Percentiles rank a stretch among this genome's conserved stretches.
phyloP scores from a whole-genome alignment of 2,329 filamentous ascomycete genomes.

The Penicillium janthinellum region DNA sequence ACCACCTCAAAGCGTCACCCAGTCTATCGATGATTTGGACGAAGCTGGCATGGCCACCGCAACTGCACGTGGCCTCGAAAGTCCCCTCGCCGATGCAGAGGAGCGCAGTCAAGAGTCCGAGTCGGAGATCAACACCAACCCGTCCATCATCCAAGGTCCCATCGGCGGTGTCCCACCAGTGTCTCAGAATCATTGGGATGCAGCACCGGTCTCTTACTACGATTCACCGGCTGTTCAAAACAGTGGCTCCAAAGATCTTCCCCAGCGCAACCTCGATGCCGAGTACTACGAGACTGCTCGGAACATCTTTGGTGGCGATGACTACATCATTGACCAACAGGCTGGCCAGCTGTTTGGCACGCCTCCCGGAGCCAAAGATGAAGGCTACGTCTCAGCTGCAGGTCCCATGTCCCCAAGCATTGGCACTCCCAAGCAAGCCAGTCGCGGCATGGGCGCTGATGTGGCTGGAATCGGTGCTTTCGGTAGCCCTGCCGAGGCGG shows the following conservation, averaged over 20 bases:
- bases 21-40: slow-evolving; percentile 48
- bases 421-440: slow-evolving; percentile 49
- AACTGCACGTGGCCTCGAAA: slow-evolving; percentile 66
- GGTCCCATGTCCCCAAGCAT: slow-evolving; percentile 57
- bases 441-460: slow-evolving; percentile 56
- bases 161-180: slow-evolving; percentile 59
- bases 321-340: slow-evolving; percentile 43
- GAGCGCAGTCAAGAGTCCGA: slow-evolving; percentile 57
- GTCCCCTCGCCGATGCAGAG: slow-evolving; percentile 77
- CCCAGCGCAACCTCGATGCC: slow-evolving; percentile 58
- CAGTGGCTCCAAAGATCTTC: slow-evolving; percentile 58
- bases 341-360: slow-evolving; percentile 48
- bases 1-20: slow-evolving; percentile 57
- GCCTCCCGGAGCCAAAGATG: slow-evolving; percentile 70
- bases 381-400: slow-evolving; percentile 85
- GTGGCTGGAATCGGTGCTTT: slow-evolving; percentile 54
- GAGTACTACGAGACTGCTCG: slow-evolving; percentile 62
- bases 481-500: slow-evolving; percentile 51
- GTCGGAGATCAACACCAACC: slow-evolving; percentile 76
- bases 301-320: slow-evolving; percentile 40
- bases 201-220: slow-evolving; percentile 32
- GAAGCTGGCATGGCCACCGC: slow-evolving; percentile 63
- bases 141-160: slow-evolving; percentile 77
- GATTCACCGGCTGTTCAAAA: slow-evolving; percentile 51
- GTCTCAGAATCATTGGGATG: slow-evolving; percentile 56